These are phyloP conservation scores for Aspergillus amoenus DNA, from an alignment of 2,329 filamentous ascomycete genomes.

Conservation along the genomic window DNA sequence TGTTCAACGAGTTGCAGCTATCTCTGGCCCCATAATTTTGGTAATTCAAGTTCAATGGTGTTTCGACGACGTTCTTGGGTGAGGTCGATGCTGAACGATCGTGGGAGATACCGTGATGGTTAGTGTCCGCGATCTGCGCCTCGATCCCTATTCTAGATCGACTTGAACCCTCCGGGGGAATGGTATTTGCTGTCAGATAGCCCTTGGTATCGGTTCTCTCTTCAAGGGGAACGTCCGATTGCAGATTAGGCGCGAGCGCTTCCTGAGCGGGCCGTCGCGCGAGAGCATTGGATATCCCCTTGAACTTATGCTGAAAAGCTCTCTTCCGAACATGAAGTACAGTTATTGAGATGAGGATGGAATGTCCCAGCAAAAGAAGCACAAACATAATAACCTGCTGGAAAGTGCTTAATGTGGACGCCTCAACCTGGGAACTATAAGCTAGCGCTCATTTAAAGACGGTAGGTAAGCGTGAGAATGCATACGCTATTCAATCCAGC, in stretches of 20 bases:
- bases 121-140: background rate
- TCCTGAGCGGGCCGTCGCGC: background rate
- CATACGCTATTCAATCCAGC: slow-evolving; percentile 64
- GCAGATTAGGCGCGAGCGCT: background rate
- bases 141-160: slow-evolving; percentile 11
- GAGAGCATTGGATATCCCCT: slow-evolving; percentile 23
- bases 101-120: slow-evolving; percentile 12
- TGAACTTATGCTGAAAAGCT: slow-evolving; percentile 63
- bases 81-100: slow-evolving; percentile 28
- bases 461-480: background rate
- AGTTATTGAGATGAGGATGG: slow-evolving; percentile 65
- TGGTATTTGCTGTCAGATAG: background rate
- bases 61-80: slow-evolving; percentile 37
- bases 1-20: slow-evolving; percentile 17
- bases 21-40: slow-evolving; percentile 31
- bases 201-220: background rate
- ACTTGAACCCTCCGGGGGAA: background rate
- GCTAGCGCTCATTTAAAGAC: background rate
- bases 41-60: slow-evolving; percentile 34
- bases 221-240: background rate
- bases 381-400: slow-evolving; percentile 67
- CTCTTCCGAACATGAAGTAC: slow-evolving; percentile 61
- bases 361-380: slow-evolving; percentile 65
- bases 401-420: slow-evolving; percentile 64
- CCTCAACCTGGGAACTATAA: slow-evolving; percentile 32